Evolutionary conservation across 2,329 filamentous ascomycete genomes (phyloP).

Genomic region (Scedosporium apiospermum): DNA sequence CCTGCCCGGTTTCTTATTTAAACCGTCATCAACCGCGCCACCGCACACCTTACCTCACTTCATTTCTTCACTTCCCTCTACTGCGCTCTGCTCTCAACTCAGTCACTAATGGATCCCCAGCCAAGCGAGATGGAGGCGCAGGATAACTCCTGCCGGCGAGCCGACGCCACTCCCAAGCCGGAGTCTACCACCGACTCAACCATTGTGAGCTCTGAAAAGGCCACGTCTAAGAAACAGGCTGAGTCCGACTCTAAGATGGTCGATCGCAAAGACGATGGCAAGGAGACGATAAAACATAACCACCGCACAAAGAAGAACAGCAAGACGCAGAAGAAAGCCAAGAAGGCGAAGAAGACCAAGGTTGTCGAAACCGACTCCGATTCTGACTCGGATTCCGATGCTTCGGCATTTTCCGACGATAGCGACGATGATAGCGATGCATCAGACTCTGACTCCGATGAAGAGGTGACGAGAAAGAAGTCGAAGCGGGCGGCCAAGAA

Average conservation of each 20-base stretch:
- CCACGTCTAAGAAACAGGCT: not conserved
- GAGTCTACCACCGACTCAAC: not conserved
- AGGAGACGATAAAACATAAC: not conserved
- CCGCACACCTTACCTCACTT: no score
- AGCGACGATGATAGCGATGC: conserved; percentile 2
- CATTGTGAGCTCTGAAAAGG: not conserved
- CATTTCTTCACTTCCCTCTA: not conserved
- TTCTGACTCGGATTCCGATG: not conserved
- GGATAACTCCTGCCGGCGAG: not conserved
- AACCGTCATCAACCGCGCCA: no score
- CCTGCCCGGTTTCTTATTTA: no score
- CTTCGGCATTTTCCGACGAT: not conserved
- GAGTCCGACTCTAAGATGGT: not conserved
- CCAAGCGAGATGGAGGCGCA: not conserved
- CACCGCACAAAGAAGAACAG: not conserved
- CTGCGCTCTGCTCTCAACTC: not conserved
- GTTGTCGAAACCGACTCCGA: not conserved
- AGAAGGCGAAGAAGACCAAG: not conserved
- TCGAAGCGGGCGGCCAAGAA: not conserved
- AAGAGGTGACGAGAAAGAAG: conserved; percentile 1
- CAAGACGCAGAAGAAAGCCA: not conserved
- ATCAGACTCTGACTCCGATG: not conserved
- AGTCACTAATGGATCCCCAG: not conserved
- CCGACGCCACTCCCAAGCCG: not conserved
- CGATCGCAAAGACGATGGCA: not conserved